Base-by-base conservation (phyloP, 83 land plant species). In the Picea abies region DNA sequence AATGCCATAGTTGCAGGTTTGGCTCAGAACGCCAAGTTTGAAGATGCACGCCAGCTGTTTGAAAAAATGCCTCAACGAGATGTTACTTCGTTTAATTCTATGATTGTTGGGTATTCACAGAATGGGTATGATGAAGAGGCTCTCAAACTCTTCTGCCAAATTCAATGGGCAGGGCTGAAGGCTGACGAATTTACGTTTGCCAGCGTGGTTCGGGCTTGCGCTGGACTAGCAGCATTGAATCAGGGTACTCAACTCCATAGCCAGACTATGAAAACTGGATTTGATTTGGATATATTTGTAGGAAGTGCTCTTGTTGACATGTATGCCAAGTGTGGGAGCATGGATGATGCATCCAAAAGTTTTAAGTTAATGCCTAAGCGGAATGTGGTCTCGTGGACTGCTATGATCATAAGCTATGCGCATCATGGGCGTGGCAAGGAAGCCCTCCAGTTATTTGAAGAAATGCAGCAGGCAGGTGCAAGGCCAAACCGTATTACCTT, bases 61-160 rank as follows among this genome's bases (percentile, higher is more conserved):
- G 79, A 80, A 17, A 39, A n/a, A 32, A 60, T 35, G 35, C 52
- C 17, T 61, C n/a, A 35, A 37, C 82, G 64, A 7, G 77, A 80
- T 22, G 12, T 32, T 8, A 79, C 68, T 25, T 39, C 71, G 32
- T 80, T 35, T 32, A 80, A 60, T 22, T 16, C 82, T 60, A 7
- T 80, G 82, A 66, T 80, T 66, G 41, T 79, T 17, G 82, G 72
- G 29, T 80, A 80, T 80, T 32, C 23, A 15, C 82, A 63, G 29
- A 19, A 62, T 67, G 67, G 72, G 49, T 8, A 80, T 37, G 71
- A 23, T 11, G 49, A 80, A 62, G 79, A 80, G 9, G 79, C 82
- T 25, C 72, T 80, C 79, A 66, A 35, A 66, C 52, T 80, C 7
- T 80, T 80, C 37, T 16, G 71, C 20, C 35, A 63, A 14, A 80